phyloP scores from a whole-genome alignment of 176 grass and related monocot genomes.

The Oryza punctata region DNA sequence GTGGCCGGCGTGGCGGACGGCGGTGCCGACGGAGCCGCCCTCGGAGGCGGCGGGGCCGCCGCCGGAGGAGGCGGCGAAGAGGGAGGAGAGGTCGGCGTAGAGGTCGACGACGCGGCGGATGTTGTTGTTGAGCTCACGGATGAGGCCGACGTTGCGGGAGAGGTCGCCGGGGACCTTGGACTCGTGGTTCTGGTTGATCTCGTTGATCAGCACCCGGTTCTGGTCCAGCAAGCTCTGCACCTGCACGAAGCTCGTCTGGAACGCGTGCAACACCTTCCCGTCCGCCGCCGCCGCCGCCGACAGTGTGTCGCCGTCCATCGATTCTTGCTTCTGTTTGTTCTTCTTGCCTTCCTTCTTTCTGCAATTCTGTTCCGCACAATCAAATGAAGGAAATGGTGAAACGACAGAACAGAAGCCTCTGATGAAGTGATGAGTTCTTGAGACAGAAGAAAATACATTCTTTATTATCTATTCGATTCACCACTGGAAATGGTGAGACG shows the following conservation, averaged over 20 bases:
- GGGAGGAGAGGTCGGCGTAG: conserved; percentile 71
- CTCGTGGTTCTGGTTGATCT: conserved; percentile 93
- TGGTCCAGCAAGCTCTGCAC: conserved; percentile 78
- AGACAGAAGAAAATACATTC: not conserved
- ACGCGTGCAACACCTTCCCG: conserved; percentile 68
- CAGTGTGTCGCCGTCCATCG: conserved; percentile 46
- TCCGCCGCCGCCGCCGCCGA: conserved; percentile 30
- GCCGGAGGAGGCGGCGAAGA: conserved; percentile 56
- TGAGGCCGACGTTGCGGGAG: conserved; percentile 73
- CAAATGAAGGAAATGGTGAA: too few species aligned
- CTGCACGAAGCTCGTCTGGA: conserved; percentile 87
- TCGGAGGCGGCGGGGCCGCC: conserved; percentile 50
- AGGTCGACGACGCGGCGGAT: conserved; percentile 83
- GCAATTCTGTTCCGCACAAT: not conserved
- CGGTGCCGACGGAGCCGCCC: conserved; percentile 49
- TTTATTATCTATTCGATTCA: too few species aligned
- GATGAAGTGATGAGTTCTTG: not conserved
- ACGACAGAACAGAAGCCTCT: not conserved
- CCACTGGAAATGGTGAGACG: too few species aligned
- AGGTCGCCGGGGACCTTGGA: conserved; percentile 74
- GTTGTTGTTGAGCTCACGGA: conserved; percentile 90
- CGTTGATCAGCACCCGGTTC: conserved; percentile 71
- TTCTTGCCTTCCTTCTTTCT: not conserved
- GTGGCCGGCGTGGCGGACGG: conserved; percentile 46
- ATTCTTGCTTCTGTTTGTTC: too few species aligned